These are phyloP conservation scores for Rhytidhysteron rufulum DNA, from an alignment of 2,329 filamentous ascomycete genomes.

Conservation along the genomic window DNA sequence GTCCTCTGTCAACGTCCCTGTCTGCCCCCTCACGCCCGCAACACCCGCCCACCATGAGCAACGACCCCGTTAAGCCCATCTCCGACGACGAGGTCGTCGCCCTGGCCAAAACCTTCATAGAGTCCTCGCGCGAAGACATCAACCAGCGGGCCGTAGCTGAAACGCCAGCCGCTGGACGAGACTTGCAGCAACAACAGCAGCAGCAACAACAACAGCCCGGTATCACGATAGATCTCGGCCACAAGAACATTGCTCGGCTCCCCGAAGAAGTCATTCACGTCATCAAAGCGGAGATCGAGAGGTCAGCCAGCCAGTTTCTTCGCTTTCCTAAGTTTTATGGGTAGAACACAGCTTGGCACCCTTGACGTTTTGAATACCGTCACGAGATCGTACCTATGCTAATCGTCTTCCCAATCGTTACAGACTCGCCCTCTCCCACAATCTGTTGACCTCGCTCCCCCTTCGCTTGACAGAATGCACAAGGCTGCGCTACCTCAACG, in stretches of 20 bases:
- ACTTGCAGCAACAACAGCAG: slow-evolving; percentile 51
- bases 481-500: slow-evolving; percentile 74
- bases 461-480: slow-evolving; percentile 70
- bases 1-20: not conserved
- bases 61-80: slow-evolving; percentile 43
- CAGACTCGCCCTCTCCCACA: slow-evolving; percentile 78
- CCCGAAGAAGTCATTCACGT: slow-evolving; percentile 72
- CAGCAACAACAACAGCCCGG: slow-evolving; percentile 53
- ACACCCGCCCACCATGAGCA: slow-evolving; percentile 28
- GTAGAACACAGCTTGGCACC: slow-evolving; percentile 2
- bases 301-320: slow-evolving; percentile 44
- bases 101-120: slow-evolving; percentile 65
- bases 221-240: slow-evolving; percentile 74
- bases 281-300: slow-evolving; percentile 69
- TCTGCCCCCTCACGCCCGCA: slow-evolving; percentile 3
- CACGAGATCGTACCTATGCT: no score
- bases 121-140: slow-evolving; percentile 63
- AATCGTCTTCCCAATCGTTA: no score
- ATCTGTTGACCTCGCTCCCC: slow-evolving; percentile 68
- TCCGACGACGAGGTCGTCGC: slow-evolving; percentile 62
- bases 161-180: slow-evolving; percentile 56
- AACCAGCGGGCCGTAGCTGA: slow-evolving; percentile 49
- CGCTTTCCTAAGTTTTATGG: not conserved
- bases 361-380: no score
- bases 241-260: slow-evolving; percentile 67